phyloP scores from a whole-genome alignment of 441 rosid genomes.

The Erodium chrysanthum region DNA sequence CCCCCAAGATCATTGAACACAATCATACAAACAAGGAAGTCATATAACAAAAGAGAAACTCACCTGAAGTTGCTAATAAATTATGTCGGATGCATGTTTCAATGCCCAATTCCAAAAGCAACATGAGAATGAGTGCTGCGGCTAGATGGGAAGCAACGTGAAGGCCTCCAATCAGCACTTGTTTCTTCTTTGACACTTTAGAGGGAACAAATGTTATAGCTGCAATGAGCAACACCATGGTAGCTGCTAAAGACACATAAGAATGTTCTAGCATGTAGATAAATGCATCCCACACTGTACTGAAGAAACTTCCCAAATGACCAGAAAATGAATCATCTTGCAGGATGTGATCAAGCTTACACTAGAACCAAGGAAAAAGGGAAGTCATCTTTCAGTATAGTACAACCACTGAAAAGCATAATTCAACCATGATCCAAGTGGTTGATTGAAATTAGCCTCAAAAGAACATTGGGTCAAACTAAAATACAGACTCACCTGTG shows the following conservation, averaged over 20 bases:
- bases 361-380: conserved; percentile 36
- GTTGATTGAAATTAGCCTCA: not conserved
- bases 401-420: not conserved
- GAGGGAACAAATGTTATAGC: conserved; percentile 80
- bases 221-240: conserved; percentile 44
- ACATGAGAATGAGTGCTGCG: conserved; percentile 82
- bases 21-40: not conserved
- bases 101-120: conserved; percentile 82
- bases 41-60: conserved; percentile 14
- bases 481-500: conserved; percentile 52
- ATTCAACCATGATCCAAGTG: not conserved
- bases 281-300: conserved; percentile 64
- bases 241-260: conserved; percentile 69
- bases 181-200: conserved; percentile 74
- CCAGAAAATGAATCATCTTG: conserved; percentile 86
- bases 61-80: conserved; percentile 86
- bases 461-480: not conserved
- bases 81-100: conserved; percentile 87
- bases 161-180: conserved; percentile 62
- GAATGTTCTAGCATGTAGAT: conserved; percentile 60
- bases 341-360: conserved; percentile 75
- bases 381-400: not conserved
- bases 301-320: conserved; percentile 70
- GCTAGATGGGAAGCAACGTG: conserved; percentile 83
- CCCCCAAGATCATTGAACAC: not conserved